These are phyloP conservation scores for Antrodiella citrinella DNA, from an alignment of 768 basidiomycete species.

Conservation along the genomic window DNA sequence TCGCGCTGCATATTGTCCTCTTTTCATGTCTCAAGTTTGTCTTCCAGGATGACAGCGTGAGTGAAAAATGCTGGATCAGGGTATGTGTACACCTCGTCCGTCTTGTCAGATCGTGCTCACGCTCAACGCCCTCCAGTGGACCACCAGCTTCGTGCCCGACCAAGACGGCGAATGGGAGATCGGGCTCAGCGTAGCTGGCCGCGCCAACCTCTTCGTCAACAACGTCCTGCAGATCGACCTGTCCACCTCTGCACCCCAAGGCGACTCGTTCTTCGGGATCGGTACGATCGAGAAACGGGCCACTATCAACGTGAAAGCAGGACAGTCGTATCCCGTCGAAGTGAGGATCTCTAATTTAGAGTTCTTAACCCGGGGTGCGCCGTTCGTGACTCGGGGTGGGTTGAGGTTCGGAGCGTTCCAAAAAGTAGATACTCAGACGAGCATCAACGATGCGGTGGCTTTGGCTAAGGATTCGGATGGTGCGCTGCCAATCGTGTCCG, in stretches of 20 bases:
- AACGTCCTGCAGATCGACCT: slow-evolving; percentile 38
- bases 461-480: slow-evolving; percentile 35
- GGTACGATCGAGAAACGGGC: slow-evolving; percentile 32
- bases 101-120: too few relatives aligned
- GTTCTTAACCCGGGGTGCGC: slow-evolving; percentile 21
- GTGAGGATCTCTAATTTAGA: slow-evolving; percentile 18
- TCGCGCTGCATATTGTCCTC: slow-evolving; percentile 1
- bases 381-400: slow-evolving; percentile 19
- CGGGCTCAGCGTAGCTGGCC: slow-evolving; percentile 35
- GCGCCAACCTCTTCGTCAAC: slow-evolving; percentile 45
- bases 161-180: slow-evolving; percentile 46
- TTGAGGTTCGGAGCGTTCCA: slow-evolving; percentile 14
- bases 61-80: slow-evolving; percentile 32
- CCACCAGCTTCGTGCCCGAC: slow-evolving; percentile 39
- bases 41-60: slow-evolving; percentile 32
- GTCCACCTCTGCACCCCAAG: slow-evolving; percentile 28
- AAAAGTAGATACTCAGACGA: slow-evolving; percentile 24
- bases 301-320: slow-evolving; percentile 28
- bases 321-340: slow-evolving; percentile 30
- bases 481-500: too few relatives aligned
- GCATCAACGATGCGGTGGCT: slow-evolving; percentile 26
- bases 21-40: too few relatives aligned
- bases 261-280: slow-evolving; percentile 35
- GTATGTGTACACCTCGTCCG: slow-evolving; percentile 20
- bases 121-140: slow-evolving; percentile 30